Base-by-base conservation (phyloP, 2,329 filamentous ascomycete genomes). In the Leptographium radiaticola region DNA sequence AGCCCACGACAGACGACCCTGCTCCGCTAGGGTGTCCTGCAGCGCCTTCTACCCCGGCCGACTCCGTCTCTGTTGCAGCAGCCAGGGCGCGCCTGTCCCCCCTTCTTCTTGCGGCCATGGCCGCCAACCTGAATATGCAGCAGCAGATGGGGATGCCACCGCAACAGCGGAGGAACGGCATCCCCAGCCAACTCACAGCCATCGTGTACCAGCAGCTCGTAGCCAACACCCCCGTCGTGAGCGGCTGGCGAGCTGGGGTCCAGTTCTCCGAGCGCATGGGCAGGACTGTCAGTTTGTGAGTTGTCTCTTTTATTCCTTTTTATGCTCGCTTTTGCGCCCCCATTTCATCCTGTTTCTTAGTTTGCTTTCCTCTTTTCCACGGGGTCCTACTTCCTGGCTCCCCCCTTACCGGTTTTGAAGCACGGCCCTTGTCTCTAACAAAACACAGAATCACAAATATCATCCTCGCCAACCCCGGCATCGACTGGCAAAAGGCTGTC, bases 111-210 rank as follows among this genome's bases (percentile, higher is more conserved):
- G 73, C 73, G 71, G 74, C 74, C 67, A 81, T 81, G 77, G 77
- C 77, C 70, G 76, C 74, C 64, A 80, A 79, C 61, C 75, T 80
- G 68, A 59, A 59, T 33, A 49, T 59, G 25, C 54, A 49, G 18
- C 73, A 74, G 65, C 76, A 77, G 62, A 79, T 80, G 75, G 71
- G 68, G 65, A 68, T 69, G 61, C 68, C 64, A 58, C 66, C 66
- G 56, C 70, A 70, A 54, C 64, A 65, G 47, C 63, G 65, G 57
- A 71, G 72, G 57, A 64, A 68, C 60, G 66, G 68, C 57, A 63
- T 54, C 47, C 55, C 70, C 25, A 68, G 70, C 50, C 66, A 69
- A 49, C 67, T 66, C 25, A 64, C 60, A 13, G 18, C 45, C 11
- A 48, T 58, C 15, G 57, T 74, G 18, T 58, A 68, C 7, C 62